Evolutionary conservation across 345 rosid genomes (phyloP).

Genomic region (Hevea brasiliensis): DNA sequence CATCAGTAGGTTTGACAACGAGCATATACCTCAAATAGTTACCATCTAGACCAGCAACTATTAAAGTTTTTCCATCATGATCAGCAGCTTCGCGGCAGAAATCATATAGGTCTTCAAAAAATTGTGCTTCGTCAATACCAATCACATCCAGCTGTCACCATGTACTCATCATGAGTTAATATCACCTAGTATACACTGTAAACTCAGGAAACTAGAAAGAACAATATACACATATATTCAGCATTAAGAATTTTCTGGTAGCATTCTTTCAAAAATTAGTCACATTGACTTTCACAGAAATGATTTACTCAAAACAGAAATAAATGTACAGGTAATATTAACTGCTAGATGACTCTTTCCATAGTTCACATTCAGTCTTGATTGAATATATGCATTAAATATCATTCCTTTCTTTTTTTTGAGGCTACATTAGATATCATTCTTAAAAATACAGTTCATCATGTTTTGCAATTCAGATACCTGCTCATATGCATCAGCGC

Average conservation of each 20-base stretch:
- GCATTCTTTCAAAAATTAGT: background rate
- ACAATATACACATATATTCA: background rate
- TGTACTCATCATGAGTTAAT: constrained; percentile 4
- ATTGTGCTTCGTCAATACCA: constrained; percentile 93
- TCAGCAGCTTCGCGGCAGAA: constrained; percentile 91
- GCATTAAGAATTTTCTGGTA: no score
- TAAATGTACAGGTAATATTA: background rate
- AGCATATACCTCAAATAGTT: constrained; percentile 67
- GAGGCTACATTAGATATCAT: no score
- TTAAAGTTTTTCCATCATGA: constrained; percentile 66
- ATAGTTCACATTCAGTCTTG: no score
- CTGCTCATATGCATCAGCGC: constrained; percentile 60
- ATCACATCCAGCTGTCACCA: constrained; percentile 77
- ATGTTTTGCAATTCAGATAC: constrained; percentile 31
- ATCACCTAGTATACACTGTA: constrained; percentile 4
- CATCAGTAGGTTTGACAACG: background rate
- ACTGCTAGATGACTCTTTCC: background rate
- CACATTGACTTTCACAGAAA: background rate
- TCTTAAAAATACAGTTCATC: no score
- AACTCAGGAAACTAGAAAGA: background rate
- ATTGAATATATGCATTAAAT: no score
- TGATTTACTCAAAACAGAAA: background rate
- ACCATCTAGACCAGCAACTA: constrained; percentile 93
- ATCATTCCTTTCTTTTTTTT: no score
- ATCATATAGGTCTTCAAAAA: constrained; percentile 78